Percentiles rank a stretch among this genome's conserved stretches.
These are phyloP conservation scores for Alternaria infectoria DNA, from an alignment of 2,329 filamentous ascomycete species.

Conservation along the genomic window DNA sequence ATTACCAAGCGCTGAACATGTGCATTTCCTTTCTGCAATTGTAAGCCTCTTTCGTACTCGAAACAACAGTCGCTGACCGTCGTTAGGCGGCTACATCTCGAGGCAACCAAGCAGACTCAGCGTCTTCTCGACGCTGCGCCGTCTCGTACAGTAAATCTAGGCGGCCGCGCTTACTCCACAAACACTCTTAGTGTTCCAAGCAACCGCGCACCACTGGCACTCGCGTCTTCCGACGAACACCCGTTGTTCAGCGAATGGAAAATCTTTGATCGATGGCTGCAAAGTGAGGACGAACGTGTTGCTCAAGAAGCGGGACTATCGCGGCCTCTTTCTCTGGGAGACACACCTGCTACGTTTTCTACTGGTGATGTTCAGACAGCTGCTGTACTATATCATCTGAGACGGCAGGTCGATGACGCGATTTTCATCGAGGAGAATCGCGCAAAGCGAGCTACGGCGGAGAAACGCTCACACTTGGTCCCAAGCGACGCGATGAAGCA, in stretches of 20 bases:
- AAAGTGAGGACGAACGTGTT: slow-evolving; percentile 36
- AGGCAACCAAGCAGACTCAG: slow-evolving; percentile 32
- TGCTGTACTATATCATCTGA: slow-evolving; percentile 34
- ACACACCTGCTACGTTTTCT: slow-evolving; percentile 20
- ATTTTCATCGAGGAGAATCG: slow-evolving; percentile 41
- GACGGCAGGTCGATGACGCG: slow-evolving; percentile 39
- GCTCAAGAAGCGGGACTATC: slow-evolving; percentile 23
- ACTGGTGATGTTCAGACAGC: slow-evolving; percentile 34
- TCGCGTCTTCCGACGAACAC: slow-evolving; percentile 37
- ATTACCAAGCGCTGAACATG: slow-evolving; percentile 41
- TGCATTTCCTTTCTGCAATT: slow-evolving; percentile 40
- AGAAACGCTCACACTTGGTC: slow-evolving; percentile 32
- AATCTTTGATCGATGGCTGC: slow-evolving; percentile 37
- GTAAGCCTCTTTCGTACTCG: slow-evolving; percentile 15
- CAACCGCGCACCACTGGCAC: slow-evolving; percentile 20
- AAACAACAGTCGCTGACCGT: slow-evolving; percentile 8
- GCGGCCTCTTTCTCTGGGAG: slow-evolving; percentile 30
- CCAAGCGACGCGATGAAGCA: slow-evolving; percentile 39
- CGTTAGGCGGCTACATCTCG: slow-evolving; percentile 35
- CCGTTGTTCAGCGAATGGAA: slow-evolving; percentile 40
- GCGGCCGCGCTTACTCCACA: slow-evolving; percentile 31
- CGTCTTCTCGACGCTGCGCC: slow-evolving; percentile 29
- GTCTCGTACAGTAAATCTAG: slow-evolving; percentile 35
- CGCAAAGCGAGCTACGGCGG: slow-evolving; percentile 32
- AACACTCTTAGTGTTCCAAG: slow-evolving; percentile 26